Base-by-base conservation (phyloP, 495 filamentous ascomycete species). In the Penicillium nucicola region DNA sequence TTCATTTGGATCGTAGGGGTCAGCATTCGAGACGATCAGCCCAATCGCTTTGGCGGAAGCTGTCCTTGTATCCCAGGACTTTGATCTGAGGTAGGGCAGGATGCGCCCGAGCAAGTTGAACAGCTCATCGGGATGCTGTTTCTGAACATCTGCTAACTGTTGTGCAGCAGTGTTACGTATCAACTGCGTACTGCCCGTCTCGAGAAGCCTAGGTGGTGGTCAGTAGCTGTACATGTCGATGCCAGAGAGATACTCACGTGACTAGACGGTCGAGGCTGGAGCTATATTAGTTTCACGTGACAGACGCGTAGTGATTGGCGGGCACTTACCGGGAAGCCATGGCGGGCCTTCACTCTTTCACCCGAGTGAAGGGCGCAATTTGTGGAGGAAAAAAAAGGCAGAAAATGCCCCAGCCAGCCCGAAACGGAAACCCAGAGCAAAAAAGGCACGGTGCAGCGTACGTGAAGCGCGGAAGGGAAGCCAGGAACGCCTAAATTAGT, bases 71-170 rank as follows among this genome's bases (percentile, higher is more conserved):
- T 98, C 93, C 93, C 93, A 98, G 50, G 88, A 90, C 64, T 90
- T 96, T 48, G 91, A 90, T 47, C 86, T 81, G 13, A 97, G 79
- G 68, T 95, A 97, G 2, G 95, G 91, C 14, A 97, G 82, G 35
- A 98, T 92, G 39, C 92, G 81, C n/a, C 90, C 90, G n/a, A 98
- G 78, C 7, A 98, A 78, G 58, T 97, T 97, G 69, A 97, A 97
- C 3, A 97, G 77, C 62, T 98, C 93, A 67, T 97, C 92, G 0
- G 95, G 93, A 62, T 97, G 95, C 55, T 92, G 85, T 64, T 95
- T 97, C 69, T 97, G 95, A 52, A 96, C 91, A 75, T 97, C 93
- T 31, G 88, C 92, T 32, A 98, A 81, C 73, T 98, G 93, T 62
- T 93, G 87, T 31, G 95, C 95, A 48, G 93, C 93, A 50, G 93